Conservation (phyloP, 352 stramenopile species). For the Thraustotheca clavata region DNA sequence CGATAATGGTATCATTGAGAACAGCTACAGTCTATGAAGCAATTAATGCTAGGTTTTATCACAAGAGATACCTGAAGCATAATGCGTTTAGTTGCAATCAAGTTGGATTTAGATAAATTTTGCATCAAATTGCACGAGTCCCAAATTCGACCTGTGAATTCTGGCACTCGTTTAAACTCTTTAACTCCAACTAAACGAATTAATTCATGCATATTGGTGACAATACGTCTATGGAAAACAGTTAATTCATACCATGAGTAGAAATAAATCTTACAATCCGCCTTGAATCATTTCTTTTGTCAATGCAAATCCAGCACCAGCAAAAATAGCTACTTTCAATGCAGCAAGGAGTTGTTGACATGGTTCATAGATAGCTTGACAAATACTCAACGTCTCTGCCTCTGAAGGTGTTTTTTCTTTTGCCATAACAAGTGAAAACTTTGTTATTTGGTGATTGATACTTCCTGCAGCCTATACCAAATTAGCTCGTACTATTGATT, state of each 20-base stretch:
- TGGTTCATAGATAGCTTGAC: conserved; percentile 59
- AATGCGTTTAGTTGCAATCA: conserved; percentile 71
- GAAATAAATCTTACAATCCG: conserved; percentile 37
- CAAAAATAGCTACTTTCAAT: conserved; percentile 71
- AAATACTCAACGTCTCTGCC: conserved; percentile 65
- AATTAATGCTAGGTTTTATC: neutral
- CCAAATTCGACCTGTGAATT: conserved; percentile 77
- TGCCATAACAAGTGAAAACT: conserved; percentile 81
- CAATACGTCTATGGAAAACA: conserved; percentile 45
- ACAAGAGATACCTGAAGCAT: conserved; percentile 61
- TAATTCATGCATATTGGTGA: conserved; percentile 65
- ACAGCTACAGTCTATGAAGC: conserved; percentile 54
- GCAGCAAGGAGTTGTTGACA: conserved; percentile 71
- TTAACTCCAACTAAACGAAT: conserved; percentile 33
- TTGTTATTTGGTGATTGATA: conserved; percentile 77
- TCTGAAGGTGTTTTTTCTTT: conserved; percentile 49
- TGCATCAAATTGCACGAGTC: conserved; percentile 49
- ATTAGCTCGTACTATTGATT: neutral
- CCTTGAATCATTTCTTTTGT: conserved; percentile 60
- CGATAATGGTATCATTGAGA: conserved; percentile 71
- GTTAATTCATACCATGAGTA: neutral
- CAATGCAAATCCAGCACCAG: conserved; percentile 63
- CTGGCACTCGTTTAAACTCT: conserved; percentile 45
- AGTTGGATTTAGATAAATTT: conserved; percentile 78
- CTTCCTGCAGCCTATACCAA: conserved; percentile 39